These are phyloP conservation scores for Sclerospora graminicola DNA, from an alignment of 352 stramenopile species.

Conservation along the genomic window DNA sequence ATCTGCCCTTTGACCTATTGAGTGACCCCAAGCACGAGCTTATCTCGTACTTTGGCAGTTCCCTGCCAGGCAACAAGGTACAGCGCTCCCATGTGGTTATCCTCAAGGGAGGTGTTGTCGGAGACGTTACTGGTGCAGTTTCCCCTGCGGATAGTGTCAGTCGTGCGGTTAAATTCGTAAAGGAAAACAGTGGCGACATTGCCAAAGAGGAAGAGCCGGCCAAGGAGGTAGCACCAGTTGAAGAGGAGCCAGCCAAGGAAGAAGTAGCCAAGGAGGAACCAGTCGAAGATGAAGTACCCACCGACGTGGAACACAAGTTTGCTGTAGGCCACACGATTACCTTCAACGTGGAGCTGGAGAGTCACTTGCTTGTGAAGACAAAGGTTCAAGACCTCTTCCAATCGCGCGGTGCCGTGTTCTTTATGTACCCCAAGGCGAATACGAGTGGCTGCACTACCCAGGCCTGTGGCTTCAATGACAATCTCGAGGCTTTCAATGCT, in stretches of 20 bases:
- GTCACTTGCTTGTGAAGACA: conserved; percentile 41
- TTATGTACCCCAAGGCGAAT: conserved; percentile 84
- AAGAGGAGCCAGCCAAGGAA: conserved; percentile 3
- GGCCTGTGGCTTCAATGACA: conserved; percentile 78
- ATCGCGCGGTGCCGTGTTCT: conserved; percentile 72
- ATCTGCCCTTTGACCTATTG: conserved; percentile 67
- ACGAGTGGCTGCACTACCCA: conserved; percentile 78
- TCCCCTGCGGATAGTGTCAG: conserved; percentile 66
- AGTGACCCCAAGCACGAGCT: conserved; percentile 76
- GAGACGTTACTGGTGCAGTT: conserved; percentile 71
- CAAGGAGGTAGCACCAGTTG: conserved; percentile 10
- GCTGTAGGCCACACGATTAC: conserved; percentile 35
- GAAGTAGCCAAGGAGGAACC: conserved; percentile 24
- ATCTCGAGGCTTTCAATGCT: conserved; percentile 61
- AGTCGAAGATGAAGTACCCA: conserved; percentile 10
- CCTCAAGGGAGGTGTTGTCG: conserved; percentile 65
- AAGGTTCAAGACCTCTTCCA: conserved; percentile 65
- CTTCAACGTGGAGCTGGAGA: conserved; percentile 62
- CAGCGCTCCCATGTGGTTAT: conserved; percentile 82
- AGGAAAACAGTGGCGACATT: conserved; percentile 18
- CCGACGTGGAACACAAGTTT: conserved; percentile 13
- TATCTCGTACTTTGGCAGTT: conserved; percentile 84
- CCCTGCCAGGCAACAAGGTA: conserved; percentile 61
- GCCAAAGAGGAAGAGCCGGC: conserved; percentile 10
- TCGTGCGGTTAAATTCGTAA: conserved; percentile 64